Evolutionary conservation across 2,329 filamentous ascomycete species (phyloP).

Genomic region (Ceratocystis cubensis): DNA sequence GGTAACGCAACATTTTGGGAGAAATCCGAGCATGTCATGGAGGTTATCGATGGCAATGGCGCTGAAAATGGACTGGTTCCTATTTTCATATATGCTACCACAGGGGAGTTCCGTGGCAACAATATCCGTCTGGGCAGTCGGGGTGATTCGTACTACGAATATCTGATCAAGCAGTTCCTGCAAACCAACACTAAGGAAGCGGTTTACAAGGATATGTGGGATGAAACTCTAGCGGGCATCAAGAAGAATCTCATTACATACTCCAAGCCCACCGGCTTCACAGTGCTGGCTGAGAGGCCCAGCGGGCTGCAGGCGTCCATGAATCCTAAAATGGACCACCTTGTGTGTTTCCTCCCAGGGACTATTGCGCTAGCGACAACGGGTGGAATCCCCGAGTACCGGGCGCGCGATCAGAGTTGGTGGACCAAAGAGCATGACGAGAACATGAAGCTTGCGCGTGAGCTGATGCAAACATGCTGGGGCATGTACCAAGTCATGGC

Average conservation of each 20-base stretch:
- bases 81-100: constrained; percentile 74
- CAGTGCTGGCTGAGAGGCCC: constrained; percentile 80
- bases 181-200: constrained; percentile 80
- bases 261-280: constrained; percentile 64
- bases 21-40: constrained; percentile 78
- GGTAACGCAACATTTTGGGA: constrained; percentile 91
- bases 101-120: constrained; percentile 63
- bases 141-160: constrained; percentile 97
- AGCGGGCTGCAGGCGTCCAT: constrained; percentile 53
- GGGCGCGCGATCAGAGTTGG: constrained; percentile 56
- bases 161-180: constrained; percentile 95
- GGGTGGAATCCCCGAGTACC: constrained; percentile 58
- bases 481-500: constrained; percentile 87
- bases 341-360: constrained; percentile 94
- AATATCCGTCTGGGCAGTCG: constrained; percentile 89
- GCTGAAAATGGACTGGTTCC: constrained; percentile 72
- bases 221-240: constrained; percentile 69
- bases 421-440: constrained; percentile 75
- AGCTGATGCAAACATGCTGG: constrained; percentile 96
- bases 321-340: constrained; percentile 90
- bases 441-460: constrained; percentile 74
- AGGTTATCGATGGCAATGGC: constrained; percentile 74
- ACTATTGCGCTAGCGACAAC: constrained; percentile 86
- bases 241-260: constrained; percentile 90
- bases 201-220: constrained; percentile 86